A percentile compares a stretch with the other conserved stretches of the same genome.
phyloP scores from a whole-genome alignment of 352 stramenopile genomes.

The Globisporangium alternatum region DNA sequence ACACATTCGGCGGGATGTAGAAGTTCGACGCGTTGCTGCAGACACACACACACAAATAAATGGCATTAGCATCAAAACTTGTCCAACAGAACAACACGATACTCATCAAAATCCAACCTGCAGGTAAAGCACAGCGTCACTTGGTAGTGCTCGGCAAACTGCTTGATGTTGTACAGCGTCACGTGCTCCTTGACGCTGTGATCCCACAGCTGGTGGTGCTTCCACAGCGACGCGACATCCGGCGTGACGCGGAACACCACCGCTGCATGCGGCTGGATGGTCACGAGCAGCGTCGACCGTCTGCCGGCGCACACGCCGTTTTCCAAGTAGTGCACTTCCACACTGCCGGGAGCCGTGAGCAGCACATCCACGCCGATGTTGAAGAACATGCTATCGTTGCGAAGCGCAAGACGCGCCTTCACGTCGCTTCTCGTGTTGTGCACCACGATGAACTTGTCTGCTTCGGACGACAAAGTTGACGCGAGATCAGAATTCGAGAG shows the following conservation, averaged over 20 bases:
- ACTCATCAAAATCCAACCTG: constrained; percentile 38
- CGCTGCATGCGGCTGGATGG: constrained; percentile 49
- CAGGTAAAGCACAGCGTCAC: constrained; percentile 85
- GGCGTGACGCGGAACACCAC: constrained; percentile 71
- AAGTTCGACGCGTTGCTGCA: constrained; percentile 76
- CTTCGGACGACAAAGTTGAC: constrained; percentile 28
- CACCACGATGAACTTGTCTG: constrained; percentile 74
- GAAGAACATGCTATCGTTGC: constrained; percentile 89
- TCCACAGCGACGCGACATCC: constrained; percentile 65
- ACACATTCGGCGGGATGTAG: constrained; percentile 81
- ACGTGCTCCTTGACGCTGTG: constrained; percentile 88
- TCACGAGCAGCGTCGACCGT: constrained; percentile 63
- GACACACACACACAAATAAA: neutral
- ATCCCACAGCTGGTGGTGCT: constrained; percentile 82
- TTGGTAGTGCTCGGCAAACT: constrained; percentile 88
- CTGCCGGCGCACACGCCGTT: constrained; percentile 69
- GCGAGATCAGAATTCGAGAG: constrained; percentile 39
- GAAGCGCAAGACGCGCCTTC: constrained; percentile 65
- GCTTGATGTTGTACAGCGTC: constrained; percentile 89
- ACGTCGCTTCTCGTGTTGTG: constrained; percentile 67
- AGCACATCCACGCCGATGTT: constrained; percentile 51
- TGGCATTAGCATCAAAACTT: neutral
- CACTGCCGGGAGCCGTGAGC: constrained; percentile 29
- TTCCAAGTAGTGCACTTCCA: constrained; percentile 63
- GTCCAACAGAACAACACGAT: neutral